Evolutionary conservation across 495 filamentous ascomycete species (phyloP).

Genomic region (Penicillium bovifimosum): DNA sequence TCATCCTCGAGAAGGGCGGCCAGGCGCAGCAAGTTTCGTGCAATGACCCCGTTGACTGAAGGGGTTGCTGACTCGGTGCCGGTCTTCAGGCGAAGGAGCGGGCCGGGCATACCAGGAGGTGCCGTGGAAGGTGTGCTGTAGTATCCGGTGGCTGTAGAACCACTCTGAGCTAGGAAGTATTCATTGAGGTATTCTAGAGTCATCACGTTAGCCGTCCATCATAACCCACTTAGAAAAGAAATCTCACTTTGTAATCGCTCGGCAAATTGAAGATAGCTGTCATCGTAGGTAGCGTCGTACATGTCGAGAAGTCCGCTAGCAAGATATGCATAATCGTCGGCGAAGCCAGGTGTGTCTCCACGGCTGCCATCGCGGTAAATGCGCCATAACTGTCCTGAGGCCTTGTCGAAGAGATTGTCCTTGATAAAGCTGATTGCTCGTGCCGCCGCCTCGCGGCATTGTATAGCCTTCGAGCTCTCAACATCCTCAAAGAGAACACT

Average conservation of each 20-base stretch:
- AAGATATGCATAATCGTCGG: slow-evolving; percentile 92
- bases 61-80: slow-evolving; percentile 90
- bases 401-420: slow-evolving; percentile 66
- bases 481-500: slow-evolving; percentile 58
- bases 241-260: slow-evolving; percentile 70
- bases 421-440: slow-evolving; percentile 72
- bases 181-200: slow-evolving; percentile 56
- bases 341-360: slow-evolving; percentile 72
- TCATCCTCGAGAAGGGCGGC: slow-evolving; percentile 63
- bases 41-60: slow-evolving; percentile 78
- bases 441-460: slow-evolving; percentile 59
- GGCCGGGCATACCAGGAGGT: slow-evolving; percentile 64
- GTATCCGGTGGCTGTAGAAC: slow-evolving; percentile 59
- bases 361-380: slow-evolving; percentile 67
- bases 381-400: slow-evolving; percentile 58
- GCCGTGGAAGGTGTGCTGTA: slow-evolving; percentile 68
- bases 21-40: slow-evolving; percentile 77
- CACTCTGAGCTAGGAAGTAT: slow-evolving; percentile 58
- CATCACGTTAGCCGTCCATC: slow-evolving; percentile 12
- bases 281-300: slow-evolving; percentile 83
- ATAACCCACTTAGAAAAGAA: neutral
- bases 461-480: slow-evolving; percentile 50
- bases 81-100: slow-evolving; percentile 84
- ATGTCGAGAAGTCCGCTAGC: slow-evolving; percentile 80
- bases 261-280: slow-evolving; percentile 74